Base-by-base conservation (phyloP, 495 filamentous ascomycete genomes). In the Daldinia loculata region DNA sequence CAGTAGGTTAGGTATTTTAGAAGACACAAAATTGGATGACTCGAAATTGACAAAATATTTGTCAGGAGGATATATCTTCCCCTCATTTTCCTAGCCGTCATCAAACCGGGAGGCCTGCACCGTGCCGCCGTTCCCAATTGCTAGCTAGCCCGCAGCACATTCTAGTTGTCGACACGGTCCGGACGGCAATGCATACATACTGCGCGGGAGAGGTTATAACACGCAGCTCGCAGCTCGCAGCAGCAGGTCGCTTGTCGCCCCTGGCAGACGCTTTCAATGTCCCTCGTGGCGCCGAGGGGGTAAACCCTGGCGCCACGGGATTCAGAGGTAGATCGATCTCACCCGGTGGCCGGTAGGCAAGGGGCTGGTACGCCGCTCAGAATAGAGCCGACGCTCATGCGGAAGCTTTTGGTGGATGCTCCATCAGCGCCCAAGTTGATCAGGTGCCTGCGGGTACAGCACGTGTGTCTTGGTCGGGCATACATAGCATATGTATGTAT, bases 341-440 rank as follows among this genome's bases (percentile, higher is more conserved):
- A 60, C 38, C 36, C 41, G 1, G 45, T 52, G 39, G 43, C 45
- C 63, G 55, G 43, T 38, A 19, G 53, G 48, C 43, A 14, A 17
- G 51, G 26, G 30, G 43, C 53, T 57, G 27, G 45, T 19, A 41
- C 34, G 55, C 45, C 51, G 62, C 6, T 32, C 19, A 51, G 24
- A 72, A 62, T 60, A 39, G 41, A 34, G 45, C 45, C n/a, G 65
- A 59, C 30, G 29, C 29, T 59, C 52, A 15, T 57, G 43, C 38
- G 61, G 56, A 59, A 56, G 26, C 9, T 19, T 58, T 34, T 29
- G 19, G 70, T 73, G 60, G 63, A 62, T 51, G 61, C 62, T 61
- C 69, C 19, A 27, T 66, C 70, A 45, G 53, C 66, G 66, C 66
- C 70, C 61, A 69, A 69, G 61, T 36, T 66, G 66, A 66, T 69